Conservation (phyloP, 1,284 basidiomycete genomes). For the Crepidotus sp. region DNA sequence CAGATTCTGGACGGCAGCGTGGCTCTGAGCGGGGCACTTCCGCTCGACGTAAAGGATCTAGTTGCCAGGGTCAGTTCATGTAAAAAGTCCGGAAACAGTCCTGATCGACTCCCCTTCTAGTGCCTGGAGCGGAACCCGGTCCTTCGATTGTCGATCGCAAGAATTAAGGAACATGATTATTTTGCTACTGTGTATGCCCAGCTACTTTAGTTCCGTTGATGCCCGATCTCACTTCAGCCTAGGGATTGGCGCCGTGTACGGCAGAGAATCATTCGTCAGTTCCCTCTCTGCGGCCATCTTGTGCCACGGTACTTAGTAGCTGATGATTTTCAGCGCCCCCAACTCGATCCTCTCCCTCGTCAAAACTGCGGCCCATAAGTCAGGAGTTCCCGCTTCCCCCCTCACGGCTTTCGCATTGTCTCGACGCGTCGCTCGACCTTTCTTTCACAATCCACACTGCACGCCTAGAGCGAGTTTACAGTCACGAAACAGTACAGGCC, state of each 20-base stretch:
- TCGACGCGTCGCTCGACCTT: constrained; percentile 14
- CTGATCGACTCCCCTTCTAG: constrained; percentile 23
- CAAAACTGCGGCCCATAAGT: constrained; percentile 15
- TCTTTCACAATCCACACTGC: constrained; percentile 17
- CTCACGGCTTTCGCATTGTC: constrained; percentile 6
- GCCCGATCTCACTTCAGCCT: not conserved
- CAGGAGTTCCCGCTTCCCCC: constrained; percentile 18
- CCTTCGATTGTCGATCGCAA: constrained; percentile 31
- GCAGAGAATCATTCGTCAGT: constrained; percentile 17
- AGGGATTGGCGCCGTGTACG: constrained; percentile 37
- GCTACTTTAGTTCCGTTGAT: not conserved
- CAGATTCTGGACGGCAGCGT: constrained; percentile 5
- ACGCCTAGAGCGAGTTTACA: constrained; percentile 11
- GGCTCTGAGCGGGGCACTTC: constrained; percentile 23
- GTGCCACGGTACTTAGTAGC: constrained; percentile 6
- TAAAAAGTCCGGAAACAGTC: not conserved
- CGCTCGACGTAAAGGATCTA: constrained; percentile 30
- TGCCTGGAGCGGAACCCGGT: constrained; percentile 50
- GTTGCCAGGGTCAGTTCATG: constrained; percentile 29
- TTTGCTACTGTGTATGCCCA: constrained; percentile 37
- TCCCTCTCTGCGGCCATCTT: constrained; percentile 9
- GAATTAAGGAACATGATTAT: constrained; percentile 37
- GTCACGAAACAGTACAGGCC: constrained; percentile 3
- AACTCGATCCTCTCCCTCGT: constrained; percentile 4
- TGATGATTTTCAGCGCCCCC: constrained; percentile 7